Conservation (phyloP, 805 yeast species). For the Starmerella ratchasimensis region DNA sequence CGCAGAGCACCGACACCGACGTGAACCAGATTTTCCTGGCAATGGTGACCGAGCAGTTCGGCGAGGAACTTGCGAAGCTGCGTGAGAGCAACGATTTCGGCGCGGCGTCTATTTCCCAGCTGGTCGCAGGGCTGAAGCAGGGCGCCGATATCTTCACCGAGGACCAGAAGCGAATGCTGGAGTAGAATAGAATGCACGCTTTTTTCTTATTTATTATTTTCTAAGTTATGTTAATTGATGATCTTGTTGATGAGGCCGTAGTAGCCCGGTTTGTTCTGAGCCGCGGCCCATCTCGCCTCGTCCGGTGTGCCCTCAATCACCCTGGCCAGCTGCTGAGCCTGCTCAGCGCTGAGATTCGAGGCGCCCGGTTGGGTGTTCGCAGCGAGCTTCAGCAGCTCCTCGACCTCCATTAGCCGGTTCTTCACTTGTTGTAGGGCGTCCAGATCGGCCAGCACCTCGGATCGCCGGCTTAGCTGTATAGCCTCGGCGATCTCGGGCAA, state of each 20-base stretch:
- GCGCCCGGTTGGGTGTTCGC: neutral
- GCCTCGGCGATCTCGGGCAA: conserved; percentile 10
- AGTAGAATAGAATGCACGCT: neutral
- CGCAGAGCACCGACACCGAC: conserved; percentile 11
- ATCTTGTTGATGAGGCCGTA: conserved; percentile 14
- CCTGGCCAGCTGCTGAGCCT: conserved; percentile 11
- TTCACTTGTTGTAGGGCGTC: conserved; percentile 19
- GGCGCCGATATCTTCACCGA: conserved; percentile 28
- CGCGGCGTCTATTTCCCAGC: conserved; percentile 23
- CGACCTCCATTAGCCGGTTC: conserved; percentile 21
- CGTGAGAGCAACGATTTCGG: conserved; percentile 34
- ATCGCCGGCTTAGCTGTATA: conserved; percentile 5
- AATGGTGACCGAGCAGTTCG: conserved; percentile 35
- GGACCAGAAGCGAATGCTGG: conserved; percentile 22
- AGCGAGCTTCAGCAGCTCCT: conserved; percentile 14
- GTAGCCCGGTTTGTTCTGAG: conserved; percentile 5
- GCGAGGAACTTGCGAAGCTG: conserved; percentile 31
- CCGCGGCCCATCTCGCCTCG: conserved; percentile 10
- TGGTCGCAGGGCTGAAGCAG: conserved; percentile 27
- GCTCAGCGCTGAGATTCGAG: conserved; percentile 1
- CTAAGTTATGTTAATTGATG: conserved; percentile 1
- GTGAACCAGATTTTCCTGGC: conserved; percentile 31
- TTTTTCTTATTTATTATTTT: neutral
- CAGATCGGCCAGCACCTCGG: conserved; percentile 17
- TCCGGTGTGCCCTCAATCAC: conserved; percentile 15